Evolutionary conservation across 352 stramenopile species (phyloP).

Genomic region (Blastocystis sp.): DNA sequence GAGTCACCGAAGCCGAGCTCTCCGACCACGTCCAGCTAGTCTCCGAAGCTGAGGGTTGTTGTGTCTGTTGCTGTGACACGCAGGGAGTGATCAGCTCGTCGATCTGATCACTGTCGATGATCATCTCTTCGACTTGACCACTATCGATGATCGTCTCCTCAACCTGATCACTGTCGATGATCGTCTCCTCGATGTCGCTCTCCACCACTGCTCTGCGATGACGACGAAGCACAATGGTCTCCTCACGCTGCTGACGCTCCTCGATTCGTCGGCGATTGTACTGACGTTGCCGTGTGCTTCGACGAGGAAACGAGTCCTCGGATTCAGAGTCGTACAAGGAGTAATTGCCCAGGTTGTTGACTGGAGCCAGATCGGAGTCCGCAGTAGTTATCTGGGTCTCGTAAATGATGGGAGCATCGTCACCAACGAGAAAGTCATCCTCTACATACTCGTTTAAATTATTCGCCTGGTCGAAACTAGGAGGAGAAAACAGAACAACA

Average conservation of each 20-base stretch:
- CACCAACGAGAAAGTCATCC: conserved; percentile 30
- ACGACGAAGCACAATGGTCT: background rate
- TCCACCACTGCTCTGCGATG: background rate
- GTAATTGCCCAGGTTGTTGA: background rate
- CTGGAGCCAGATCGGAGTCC: background rate
- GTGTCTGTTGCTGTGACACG: background rate
- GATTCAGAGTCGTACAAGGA: background rate
- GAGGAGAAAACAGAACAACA: background rate
- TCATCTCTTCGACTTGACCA: background rate
- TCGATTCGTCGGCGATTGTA: background rate
- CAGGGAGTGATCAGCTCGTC: background rate
- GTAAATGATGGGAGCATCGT: conserved; percentile 37
- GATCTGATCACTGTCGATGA: background rate
- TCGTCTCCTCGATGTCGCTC: background rate
- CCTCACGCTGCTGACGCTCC: background rate
- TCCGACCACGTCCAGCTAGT: background rate
- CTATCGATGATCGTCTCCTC: background rate
- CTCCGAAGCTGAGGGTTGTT: background rate
- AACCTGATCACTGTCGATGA: background rate
- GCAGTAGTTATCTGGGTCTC: background rate
- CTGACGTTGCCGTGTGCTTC: background rate
- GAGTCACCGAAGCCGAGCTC: background rate
- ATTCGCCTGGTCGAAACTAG: background rate
- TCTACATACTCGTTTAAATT: conserved; percentile 39
- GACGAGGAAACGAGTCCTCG: background rate